A percentile compares a stretch with the other conserved stretches of the same genome.
These are phyloP conservation scores for Rhizophagus clarus DNA, from an alignment of 192 early-diverging fungal species.

Conservation along the genomic window DNA sequence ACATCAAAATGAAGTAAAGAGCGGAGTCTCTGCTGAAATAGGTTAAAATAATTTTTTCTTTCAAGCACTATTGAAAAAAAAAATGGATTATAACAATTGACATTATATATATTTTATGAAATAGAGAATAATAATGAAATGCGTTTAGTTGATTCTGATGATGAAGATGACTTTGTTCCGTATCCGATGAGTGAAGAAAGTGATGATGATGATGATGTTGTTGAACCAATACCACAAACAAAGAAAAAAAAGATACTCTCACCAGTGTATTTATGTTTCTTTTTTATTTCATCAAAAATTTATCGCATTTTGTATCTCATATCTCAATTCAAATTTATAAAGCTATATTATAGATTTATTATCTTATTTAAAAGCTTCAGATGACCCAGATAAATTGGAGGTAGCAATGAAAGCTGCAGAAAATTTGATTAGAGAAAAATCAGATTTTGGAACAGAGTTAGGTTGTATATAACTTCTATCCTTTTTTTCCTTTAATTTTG, in stretches of 20 bases:
- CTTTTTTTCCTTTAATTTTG: background rate
- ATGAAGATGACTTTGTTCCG: constrained; percentile 28
- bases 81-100: background rate
- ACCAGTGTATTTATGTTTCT: constrained; percentile 20
- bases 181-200: constrained; percentile 33
- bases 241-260: background rate
- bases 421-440: constrained; percentile 26
- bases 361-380: constrained; percentile 1
- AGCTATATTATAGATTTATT: constrained; percentile 32
- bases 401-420: constrained; percentile 8
- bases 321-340: background rate
- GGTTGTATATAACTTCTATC: background rate
- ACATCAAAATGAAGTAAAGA: background rate
- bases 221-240: background rate
- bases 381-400: constrained; percentile 29
- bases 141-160: constrained; percentile 14
- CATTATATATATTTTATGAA: background rate
- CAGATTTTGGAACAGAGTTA: constrained; percentile 19
- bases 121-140: background rate
- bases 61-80: background rate
- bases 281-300: background rate
- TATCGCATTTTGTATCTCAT: background rate
- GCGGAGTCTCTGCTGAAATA: background rate
- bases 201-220: constrained; percentile 2
- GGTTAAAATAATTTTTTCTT: background rate